Evolutionary conservation across 352 stramenopile species (phyloP), one percentile per base, ranked within the genome.

Genomic region (Globisporangium recalcitrans): DNA sequence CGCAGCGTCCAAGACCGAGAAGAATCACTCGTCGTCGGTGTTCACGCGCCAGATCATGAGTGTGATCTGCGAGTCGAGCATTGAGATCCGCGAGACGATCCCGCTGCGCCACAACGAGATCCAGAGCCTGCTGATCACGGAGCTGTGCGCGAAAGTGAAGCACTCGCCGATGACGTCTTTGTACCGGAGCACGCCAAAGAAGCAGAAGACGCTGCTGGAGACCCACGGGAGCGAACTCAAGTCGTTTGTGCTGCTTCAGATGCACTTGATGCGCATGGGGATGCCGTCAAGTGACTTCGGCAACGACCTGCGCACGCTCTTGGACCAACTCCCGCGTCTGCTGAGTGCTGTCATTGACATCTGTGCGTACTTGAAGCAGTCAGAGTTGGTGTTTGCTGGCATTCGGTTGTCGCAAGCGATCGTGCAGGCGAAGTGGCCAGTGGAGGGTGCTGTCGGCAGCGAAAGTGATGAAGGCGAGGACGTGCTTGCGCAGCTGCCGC

Each of bases 41-140:
- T 51, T 67, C 32, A 75, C 71, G 34, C 56, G 72, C 22, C 62
- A 64, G 11, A 42, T 87, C 57, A 60, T 91, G 19, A 74, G 76
- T 27, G 71, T 86, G 10, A 71, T 91, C 29, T 90, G 85, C 36
- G 72, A 84, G 53, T 81, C 78, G 5, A 84, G 89, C 56, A 58
- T 82, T 57, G 98, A 99, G 77, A 97, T 99, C 62, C 83, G 90
- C 65, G 95, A 98, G 53, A 77, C 98, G 9, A 79, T 87, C 47
- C 97, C 97, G 26, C 82, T 99, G 40, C 90, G 98, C 4, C 97
- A 99, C 73, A 98, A 99, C 67, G 98, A 99, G 76, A 90, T 99
- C 64, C 77, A 95, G 67, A 90, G 78, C 53, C 72, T 82, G 19
- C 58, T 92, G 1, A 70, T 87, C 22, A 27, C 52, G 0, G 77